Conservation (phyloP, 2,329 filamentous ascomycete genomes). For the Apiospora saccharicola region DNA sequence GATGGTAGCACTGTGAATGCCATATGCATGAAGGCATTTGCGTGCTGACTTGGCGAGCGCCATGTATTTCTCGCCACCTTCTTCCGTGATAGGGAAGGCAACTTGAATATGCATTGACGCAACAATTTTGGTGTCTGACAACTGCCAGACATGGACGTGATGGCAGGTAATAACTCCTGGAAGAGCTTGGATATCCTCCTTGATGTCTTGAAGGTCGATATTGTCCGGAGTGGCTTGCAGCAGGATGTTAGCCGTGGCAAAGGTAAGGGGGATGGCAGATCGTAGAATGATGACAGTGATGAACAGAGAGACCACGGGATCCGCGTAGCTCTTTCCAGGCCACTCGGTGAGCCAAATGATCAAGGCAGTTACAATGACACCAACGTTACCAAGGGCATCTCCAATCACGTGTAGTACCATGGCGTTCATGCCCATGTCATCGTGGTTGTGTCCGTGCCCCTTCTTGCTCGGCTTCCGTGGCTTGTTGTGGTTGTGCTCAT, state of each 20-base stretch:
- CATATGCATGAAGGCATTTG: constrained; percentile 90
- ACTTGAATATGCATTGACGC: constrained; percentile 95
- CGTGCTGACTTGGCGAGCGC: constrained; percentile 81
- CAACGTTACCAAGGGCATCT: constrained; percentile 85
- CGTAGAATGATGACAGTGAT: constrained; percentile 83
- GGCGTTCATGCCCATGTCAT: constrained; percentile 94
- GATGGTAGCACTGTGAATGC: constrained; percentile 96
- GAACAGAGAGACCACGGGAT: constrained; percentile 90
- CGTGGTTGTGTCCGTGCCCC: constrained; percentile 76
- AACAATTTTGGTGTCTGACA: constrained; percentile 93
- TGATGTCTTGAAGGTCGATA: constrained; percentile 87
- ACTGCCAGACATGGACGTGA: constrained; percentile 97
- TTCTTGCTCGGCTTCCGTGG: constrained; percentile 58
- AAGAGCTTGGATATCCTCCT: constrained; percentile 86
- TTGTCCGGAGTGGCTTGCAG: constrained; percentile 93
- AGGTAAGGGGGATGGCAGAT: constrained; percentile 80
- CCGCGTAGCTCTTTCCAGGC: constrained; percentile 84
- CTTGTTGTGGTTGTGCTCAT: constrained; percentile 81
- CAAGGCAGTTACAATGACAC: constrained; percentile 82
- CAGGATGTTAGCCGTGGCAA: constrained; percentile 84
- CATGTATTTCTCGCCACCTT: constrained; percentile 87
- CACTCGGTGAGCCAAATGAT: constrained; percentile 91
- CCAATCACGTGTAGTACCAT: constrained; percentile 81
- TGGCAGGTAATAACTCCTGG: constrained; percentile 90
- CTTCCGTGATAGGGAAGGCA: constrained; percentile 84